Percentiles rank a stretch among this genome's conserved stretches.
phyloP scores from a whole-genome alignment of 2,329 filamentous ascomycete species.

The Venturia carpophila region DNA sequence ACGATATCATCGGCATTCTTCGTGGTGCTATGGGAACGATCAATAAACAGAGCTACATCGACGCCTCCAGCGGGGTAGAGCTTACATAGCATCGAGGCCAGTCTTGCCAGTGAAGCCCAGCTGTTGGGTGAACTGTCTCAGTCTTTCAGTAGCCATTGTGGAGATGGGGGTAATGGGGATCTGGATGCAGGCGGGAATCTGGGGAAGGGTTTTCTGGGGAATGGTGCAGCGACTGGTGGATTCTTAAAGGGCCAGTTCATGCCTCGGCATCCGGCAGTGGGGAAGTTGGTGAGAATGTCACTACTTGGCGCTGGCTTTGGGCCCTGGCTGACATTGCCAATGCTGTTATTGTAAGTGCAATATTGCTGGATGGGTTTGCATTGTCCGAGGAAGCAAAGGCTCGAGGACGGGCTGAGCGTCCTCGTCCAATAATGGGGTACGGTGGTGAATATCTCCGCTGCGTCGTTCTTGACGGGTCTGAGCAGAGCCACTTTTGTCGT shows the following conservation, averaged over 20 bases:
- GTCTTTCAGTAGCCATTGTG: slow-evolving; percentile 17
- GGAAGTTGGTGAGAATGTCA: not conserved
- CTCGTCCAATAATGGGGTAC: not conserved
- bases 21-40: slow-evolving; percentile 34
- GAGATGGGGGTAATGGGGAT: not conserved
- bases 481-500: not conserved
- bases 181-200: not conserved
- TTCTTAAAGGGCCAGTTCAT: not conserved
- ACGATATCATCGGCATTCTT: slow-evolving; percentile 96
- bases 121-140: slow-evolving; percentile 18
- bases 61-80: slow-evolving; percentile 7
- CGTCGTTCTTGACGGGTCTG: not conserved
- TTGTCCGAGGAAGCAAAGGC: not conserved
- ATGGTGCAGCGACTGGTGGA: too few relatives aligned
- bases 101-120: slow-evolving; percentile 13
- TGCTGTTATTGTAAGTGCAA: not conserved
- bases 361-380: not conserved
- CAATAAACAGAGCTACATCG: not conserved
- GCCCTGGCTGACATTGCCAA: not conserved
- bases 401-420: not conserved
- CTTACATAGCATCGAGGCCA: slow-evolving; percentile 18
- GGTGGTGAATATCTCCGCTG: not conserved
- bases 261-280: slow-evolving; percentile 6
- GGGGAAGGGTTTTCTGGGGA: not conserved
- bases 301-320: not conserved